These are phyloP conservation scores for Glebionis coronaria DNA, from an alignment of 129 eudicot genomes.

Conservation along the genomic window DNA sequence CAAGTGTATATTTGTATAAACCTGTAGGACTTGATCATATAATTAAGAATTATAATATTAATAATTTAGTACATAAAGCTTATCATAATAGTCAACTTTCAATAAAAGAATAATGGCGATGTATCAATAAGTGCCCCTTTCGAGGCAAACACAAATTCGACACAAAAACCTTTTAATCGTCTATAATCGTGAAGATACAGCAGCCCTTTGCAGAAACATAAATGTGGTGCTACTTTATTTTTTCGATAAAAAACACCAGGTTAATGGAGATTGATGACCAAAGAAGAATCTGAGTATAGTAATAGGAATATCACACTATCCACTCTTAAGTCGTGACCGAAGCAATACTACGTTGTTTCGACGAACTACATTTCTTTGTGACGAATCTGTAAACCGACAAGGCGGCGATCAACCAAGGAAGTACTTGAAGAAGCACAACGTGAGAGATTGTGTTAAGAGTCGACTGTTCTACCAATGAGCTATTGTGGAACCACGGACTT, in stretches of 20 bases:
- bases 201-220: constrained; percentile 7
- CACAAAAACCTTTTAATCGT: neutral
- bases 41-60: too few species aligned
- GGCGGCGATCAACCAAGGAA: too few species aligned
- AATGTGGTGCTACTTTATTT: neutral
- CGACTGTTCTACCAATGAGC: too few species aligned
- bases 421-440: too few species aligned
- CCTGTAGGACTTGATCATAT: too few species aligned
- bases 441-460: too few species aligned
- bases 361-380: constrained; percentile 79
- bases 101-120: neutral
- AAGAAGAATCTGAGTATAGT: constrained; percentile 14
- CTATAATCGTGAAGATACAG: neutral
- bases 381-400: constrained; percentile 51
- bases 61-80: too few species aligned
- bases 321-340: constrained; percentile 61
- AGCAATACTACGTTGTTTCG: constrained; percentile 49
- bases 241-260: constrained; percentile 9
- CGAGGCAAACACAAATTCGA: too few species aligned
- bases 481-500: too few species aligned
- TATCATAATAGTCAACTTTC: neutral
- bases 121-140: neutral
- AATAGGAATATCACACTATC: too few species aligned
- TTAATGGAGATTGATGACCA: constrained; percentile 16
- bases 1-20: too few species aligned